Evolutionary conservation across 768 basidiomycete genomes (phyloP), one percentile per base, ranked within the genome.

Genomic region (Lentinus tigrinus): DNA sequence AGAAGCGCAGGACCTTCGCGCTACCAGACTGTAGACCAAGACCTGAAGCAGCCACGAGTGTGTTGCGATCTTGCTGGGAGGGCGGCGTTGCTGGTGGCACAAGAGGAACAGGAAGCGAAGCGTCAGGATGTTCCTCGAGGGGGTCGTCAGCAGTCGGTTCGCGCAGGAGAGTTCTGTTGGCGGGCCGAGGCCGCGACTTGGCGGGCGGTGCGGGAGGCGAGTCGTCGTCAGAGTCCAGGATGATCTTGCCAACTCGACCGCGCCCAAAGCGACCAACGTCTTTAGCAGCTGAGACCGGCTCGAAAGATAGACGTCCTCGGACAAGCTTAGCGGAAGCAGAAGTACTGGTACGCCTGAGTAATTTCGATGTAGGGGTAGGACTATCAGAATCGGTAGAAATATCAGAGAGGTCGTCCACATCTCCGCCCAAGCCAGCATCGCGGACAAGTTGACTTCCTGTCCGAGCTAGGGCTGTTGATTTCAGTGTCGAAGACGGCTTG

Each of bases 391-490:
- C 62, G 11, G 31, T 31, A 28, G 65, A 66, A n/a, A 66, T 53
- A 0, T 67, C 66, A 24, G 69, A 70, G 1, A 68, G 63, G 21
- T 67, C 69, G 40, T 67, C 64, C 37, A 66, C 64, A 40, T 64
- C 21, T 19, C 24, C 43, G 16, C 67, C 69, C 21, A 70, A 68
- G 2, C 54, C 62, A 1, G 47, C 52, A 3, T 64, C 66, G 17
- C 64, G 63, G 4, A 66, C 47, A 31, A 57, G 46, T 42, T 67
- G 66, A 26, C 28, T 55, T 46, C 53, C 23, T 46, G 64, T 60
- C 66, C 74, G 70, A 56, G 70, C 50, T 3, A 61, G 39, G 1
- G 17, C n/a, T n/a, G 4, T 38, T 57, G 54, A 0, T 36, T 16
- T 40, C 23, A 9, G 8, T 4, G 46, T 39, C 60, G 21, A n/a